Evolutionary conservation across 192 early-diverging fungal genomes (phyloP), one percentile per base, ranked within the genome.

Genomic region (Rhizophagus clarus): DNA sequence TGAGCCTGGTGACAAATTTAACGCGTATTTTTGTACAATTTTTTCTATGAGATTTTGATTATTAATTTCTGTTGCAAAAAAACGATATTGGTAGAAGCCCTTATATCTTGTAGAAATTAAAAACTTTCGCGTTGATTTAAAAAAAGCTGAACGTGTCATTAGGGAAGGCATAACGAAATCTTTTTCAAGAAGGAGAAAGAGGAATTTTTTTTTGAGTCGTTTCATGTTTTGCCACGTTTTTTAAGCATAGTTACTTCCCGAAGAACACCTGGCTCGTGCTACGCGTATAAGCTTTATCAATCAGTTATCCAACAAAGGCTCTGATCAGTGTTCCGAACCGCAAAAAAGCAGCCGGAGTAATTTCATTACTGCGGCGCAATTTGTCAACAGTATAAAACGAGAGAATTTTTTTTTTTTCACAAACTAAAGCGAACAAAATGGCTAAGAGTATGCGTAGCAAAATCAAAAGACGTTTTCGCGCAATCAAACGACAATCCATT

Each of bases 21-120:
- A 88, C 4, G 96, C 93, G 82, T 97, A 96, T 66, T 91, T 90
- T 85, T 98, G 96, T 7, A 93, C 96, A 80, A 99, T 97, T 85
- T 97, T 97, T 82, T 99, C 98, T 24, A 99, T 91, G 82, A 98
- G 84, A 63, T 94, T 98, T 84, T 97, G 96, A 28, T 81, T 83
- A 17, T 3, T 66, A 4, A 12, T 17, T 66, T 66, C 63, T 3
- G 63, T 15, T 31, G 63, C 26, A 66, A 66, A 66, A n/a, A 5
- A 17, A 15, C 63, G 63, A 66, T 31, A 22, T 0, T 22, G 15
- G 51, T 56, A 22, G n/a, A 56, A 56, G 1, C 17, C 0, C 6
- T 22, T 56, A 56, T 56, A 56, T 56, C n/a, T 56, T 56, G 51
- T 56, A 7, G 51, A 56, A 56, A 22, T 6, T 22, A 56, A 56